Base-by-base conservation (phyloP, 768 basidiomycete genomes). In the Paxillus involutus region DNA sequence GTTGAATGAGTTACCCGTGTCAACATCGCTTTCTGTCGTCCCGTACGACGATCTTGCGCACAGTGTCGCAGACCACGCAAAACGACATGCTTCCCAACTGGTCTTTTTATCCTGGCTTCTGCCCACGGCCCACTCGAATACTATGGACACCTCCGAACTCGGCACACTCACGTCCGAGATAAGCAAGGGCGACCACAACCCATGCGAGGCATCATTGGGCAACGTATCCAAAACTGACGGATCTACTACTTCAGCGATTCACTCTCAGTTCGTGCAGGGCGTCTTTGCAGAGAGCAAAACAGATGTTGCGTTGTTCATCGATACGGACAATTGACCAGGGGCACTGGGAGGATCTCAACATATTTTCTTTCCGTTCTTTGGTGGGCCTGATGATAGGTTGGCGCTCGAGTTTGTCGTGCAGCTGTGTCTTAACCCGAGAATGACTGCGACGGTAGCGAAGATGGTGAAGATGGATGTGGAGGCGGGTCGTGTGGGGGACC, bases 331-430 rank as follows among this genome's bases (percentile, higher is more conserved):
- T 49, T 61, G 59, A 10, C 47, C 63, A 35, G 59, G 63, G 1
- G 55, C 58, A 41, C n/a, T n/a, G n/a, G 68, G 68, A 44, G 72
- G 71, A 39, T 68, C 62, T 9, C 79, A 85, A 62, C 89, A 92
- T 64, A 60, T 98, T 13, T 89, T 93, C 71, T 63, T 97, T 12
- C 90, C 93, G 0, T 98, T 98, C 80, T 90, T 93, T 67, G 96
- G 96, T 21, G 96, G 96, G 0, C 89, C 94, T 0, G 96, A 98
- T 68, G 95, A 97, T 66, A 79, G 96, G 3, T 77, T 94, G 16
- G 91, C 93, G 0, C 73, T 98, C 35, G 84, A 89, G 30, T 84
- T 98, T 60, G 88, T 91, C 21, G 80, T 88, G 14, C 94, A 95
- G 70, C 73, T 97, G 29, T 95, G 91, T 67, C 74, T 79, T 53